Percentiles rank a stretch among this genome's conserved stretches.
phyloP scores from a whole-genome alignment of 306 rosid species.

The Pachyrhizus erosus region DNA sequence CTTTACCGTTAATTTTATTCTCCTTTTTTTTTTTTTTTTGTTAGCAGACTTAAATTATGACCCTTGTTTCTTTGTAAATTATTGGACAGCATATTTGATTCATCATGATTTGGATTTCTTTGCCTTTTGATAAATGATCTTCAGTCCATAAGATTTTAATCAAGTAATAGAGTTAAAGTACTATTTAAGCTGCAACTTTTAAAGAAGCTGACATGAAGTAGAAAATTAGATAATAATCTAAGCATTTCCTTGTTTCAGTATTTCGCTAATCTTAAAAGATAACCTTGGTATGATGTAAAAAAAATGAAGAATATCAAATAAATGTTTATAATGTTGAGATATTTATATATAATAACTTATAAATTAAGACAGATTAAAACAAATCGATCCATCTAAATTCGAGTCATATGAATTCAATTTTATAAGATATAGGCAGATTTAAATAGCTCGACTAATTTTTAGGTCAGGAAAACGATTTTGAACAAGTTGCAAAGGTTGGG shows the following conservation, averaged over 20 bases:
- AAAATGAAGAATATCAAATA: too few species aligned
- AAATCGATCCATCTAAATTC: too few species aligned
- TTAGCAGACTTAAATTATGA: neutral
- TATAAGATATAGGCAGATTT: too few species aligned
- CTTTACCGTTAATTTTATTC: neutral
- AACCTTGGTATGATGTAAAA: too few species aligned
- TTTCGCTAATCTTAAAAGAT: neutral
- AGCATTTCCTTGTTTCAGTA: neutral
- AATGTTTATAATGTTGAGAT: too few species aligned
- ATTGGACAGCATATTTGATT: slow-evolving; percentile 1
- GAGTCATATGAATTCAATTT: too few species aligned
- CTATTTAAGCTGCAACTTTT: neutral
- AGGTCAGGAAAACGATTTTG: too few species aligned
- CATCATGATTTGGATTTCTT: neutral
- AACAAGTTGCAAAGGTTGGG: too few species aligned
- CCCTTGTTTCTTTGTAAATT: neutral
- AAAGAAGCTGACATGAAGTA: neutral
- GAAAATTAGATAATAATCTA: neutral
- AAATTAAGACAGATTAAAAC: too few species aligned
- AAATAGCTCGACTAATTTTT: too few species aligned
- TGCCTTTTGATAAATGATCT: neutral
- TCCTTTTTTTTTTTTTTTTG: neutral
- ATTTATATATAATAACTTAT: too few species aligned
- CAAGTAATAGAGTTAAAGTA: neutral
- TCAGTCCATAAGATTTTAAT: neutral